Percentiles rank a stretch among this genome's conserved stretches.
Conservation (phyloP, 148 eudicot species). For the Rhododendron simsii region DNA sequence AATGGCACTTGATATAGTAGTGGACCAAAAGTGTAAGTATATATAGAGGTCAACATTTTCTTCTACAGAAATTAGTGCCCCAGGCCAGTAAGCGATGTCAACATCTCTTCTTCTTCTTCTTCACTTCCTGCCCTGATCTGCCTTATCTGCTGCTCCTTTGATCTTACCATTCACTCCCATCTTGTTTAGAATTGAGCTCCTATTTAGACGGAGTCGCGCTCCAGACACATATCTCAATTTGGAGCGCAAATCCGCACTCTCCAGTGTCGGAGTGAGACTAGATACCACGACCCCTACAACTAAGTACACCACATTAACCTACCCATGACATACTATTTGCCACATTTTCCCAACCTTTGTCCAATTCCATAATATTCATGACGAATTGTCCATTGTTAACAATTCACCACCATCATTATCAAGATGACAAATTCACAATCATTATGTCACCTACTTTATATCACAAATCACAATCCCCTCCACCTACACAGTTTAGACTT, state of each 20-base stretch:
- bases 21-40: background rate
- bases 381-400: background rate
- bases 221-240: background rate
- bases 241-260: background rate
- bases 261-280: background rate
- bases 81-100: too few relatives aligned
- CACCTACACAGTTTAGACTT: background rate
- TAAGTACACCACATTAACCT: background rate
- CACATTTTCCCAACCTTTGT: background rate
- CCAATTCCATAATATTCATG: background rate
- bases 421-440: background rate
- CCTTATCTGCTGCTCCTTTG: background rate
- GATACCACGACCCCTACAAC: background rate
- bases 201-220: background rate
- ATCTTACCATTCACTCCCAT: background rate
- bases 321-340: background rate
- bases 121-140: background rate
- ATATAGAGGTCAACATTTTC: background rate
- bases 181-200: background rate
- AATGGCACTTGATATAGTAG: background rate
- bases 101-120: too few relatives aligned
- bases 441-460: background rate
- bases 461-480: background rate
- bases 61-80: background rate
- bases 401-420: background rate